These are phyloP conservation scores for Fusarium proliferatum DNA, from an alignment of 2,329 filamentous ascomycete genomes.

Conservation along the genomic window DNA sequence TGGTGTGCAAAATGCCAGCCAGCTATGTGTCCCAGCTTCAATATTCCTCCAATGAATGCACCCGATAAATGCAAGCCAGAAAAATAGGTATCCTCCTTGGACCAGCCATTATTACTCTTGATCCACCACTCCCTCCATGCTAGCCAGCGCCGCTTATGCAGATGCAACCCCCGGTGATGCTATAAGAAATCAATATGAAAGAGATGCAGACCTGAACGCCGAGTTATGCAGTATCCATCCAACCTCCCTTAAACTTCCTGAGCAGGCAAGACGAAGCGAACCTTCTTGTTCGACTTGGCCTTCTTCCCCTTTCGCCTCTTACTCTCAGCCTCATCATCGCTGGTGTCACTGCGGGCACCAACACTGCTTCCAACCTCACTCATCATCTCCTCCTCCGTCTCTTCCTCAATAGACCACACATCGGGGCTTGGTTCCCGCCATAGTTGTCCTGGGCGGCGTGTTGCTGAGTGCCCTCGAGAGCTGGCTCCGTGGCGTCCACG, in stretches of 20 bases:
- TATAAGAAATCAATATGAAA: constrained; percentile 19
- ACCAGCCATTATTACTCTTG: constrained; percentile 37
- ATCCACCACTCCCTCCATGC: constrained; percentile 30
- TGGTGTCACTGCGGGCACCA: constrained; percentile 46
- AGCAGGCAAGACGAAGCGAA: constrained; percentile 64
- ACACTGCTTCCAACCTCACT: constrained; percentile 55
- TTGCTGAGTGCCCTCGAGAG: constrained; percentile 45
- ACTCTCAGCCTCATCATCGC: constrained; percentile 36
- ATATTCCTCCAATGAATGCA: constrained; percentile 19
- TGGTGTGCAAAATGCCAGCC: constrained; percentile 7
- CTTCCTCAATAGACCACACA: constrained; percentile 70
- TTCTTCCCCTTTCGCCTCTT: constrained; percentile 44
- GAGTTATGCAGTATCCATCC: constrained; percentile 37
- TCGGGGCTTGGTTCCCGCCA: constrained; percentile 70
- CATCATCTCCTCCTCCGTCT: constrained; percentile 65
- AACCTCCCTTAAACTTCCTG: constrained; percentile 47
- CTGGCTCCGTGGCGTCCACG: constrained; percentile 46
- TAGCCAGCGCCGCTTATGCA: constrained; percentile 40
- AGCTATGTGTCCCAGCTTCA: constrained; percentile 12
- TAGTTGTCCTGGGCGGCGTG: constrained; percentile 54
- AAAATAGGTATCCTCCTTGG: constrained; percentile 22
- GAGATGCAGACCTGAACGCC: constrained; percentile 31
- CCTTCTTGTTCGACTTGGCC: constrained; percentile 66
- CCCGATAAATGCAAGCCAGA: constrained; percentile 11
- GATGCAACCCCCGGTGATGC: constrained; percentile 23